Percentiles rank a stretch among this genome's conserved stretches.
phyloP scores from a whole-genome alignment of 1,284 basidiomycete genomes.

The Cerrena zonata region DNA sequence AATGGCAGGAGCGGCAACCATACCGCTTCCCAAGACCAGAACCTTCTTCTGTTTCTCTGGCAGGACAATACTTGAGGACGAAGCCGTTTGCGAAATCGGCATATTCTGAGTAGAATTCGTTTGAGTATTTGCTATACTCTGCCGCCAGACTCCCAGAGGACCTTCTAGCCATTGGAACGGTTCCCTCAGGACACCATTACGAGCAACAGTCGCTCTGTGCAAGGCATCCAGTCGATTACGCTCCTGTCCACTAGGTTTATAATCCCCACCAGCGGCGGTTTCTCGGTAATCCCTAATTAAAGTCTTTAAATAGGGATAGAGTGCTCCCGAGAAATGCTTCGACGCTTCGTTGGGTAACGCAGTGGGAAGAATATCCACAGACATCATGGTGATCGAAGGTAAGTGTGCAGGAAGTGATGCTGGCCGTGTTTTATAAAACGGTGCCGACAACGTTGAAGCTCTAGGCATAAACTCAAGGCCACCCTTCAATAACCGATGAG shows the following conservation, averaged over 20 bases:
- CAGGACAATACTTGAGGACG: background rate
- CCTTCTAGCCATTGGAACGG: slow-evolving; percentile 57
- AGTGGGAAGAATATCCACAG: slow-evolving; percentile 84
- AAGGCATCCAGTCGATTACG: slow-evolving; percentile 41
- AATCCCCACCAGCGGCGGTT: slow-evolving; percentile 1
- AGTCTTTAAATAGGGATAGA: slow-evolving; percentile 66
- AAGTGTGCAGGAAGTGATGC: slow-evolving; percentile 37
- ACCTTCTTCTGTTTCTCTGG: slow-evolving; percentile 50
- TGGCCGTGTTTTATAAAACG: slow-evolving; percentile 58
- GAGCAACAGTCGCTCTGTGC: slow-evolving; percentile 66
- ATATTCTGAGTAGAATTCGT: background rate
- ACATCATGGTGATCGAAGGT: slow-evolving; percentile 69
- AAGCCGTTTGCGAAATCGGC: background rate
- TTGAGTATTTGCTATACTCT: slow-evolving; percentile 6
- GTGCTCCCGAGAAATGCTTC: slow-evolving; percentile 60
- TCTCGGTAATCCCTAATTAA: slow-evolving; percentile 41
- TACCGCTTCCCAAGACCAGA: slow-evolving; percentile 83
- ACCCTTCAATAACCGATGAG: slow-evolving; percentile 42
- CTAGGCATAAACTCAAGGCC: slow-evolving; percentile 77
- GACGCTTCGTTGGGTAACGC: slow-evolving; percentile 79
- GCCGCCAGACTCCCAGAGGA: slow-evolving; percentile 43
- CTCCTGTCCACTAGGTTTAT: slow-evolving; percentile 18
- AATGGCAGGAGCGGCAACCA: slow-evolving; percentile 84
- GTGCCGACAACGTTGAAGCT: slow-evolving; percentile 71
- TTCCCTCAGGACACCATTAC: slow-evolving; percentile 47